Conservation (phyloP, 352 stramenopile genomes). For the Pythium oligandrum region DNA sequence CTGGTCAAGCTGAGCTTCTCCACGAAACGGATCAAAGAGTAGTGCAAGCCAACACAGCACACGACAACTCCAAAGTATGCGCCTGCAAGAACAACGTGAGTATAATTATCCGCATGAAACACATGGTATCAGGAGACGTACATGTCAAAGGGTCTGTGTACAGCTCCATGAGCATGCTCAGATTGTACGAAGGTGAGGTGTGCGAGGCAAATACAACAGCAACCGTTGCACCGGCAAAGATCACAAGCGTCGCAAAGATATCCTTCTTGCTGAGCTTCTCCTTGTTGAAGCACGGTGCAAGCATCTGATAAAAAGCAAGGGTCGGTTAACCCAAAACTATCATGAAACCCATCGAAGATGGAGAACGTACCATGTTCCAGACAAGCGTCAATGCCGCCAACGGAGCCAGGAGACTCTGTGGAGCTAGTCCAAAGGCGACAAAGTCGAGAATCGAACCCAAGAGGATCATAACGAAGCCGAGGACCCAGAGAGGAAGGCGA, state of each 20-base stretch:
- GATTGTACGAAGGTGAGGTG: slow-evolving; percentile 77
- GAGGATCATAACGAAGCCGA: slow-evolving; percentile 81
- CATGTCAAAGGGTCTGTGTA: slow-evolving; percentile 72
- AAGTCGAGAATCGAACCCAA: slow-evolving; percentile 88
- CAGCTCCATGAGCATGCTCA: slow-evolving; percentile 71
- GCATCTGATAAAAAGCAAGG: slow-evolving; percentile 33
- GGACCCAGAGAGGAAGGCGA: slow-evolving; percentile 73
- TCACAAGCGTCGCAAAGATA: slow-evolving; percentile 74
- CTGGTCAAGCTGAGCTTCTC: slow-evolving; percentile 67
- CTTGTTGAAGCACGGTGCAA: slow-evolving; percentile 85
- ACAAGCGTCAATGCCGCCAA: slow-evolving; percentile 88
- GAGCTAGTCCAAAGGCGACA: slow-evolving; percentile 86
- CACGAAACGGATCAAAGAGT: slow-evolving; percentile 59
- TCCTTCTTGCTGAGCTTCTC: slow-evolving; percentile 80
- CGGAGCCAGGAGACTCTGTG: slow-evolving; percentile 83
- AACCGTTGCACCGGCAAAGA: slow-evolving; percentile 79
- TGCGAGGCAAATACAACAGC: slow-evolving; percentile 82
- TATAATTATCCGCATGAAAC: too few relatives aligned
- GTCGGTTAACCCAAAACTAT: background rate
- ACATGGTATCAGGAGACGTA: slow-evolving; percentile 5
- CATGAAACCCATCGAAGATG: too few relatives aligned
- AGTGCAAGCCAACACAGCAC: slow-evolving; percentile 53
- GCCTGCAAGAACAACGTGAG: slow-evolving; percentile 12
- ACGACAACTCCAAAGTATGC: slow-evolving; percentile 50
- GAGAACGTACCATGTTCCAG: slow-evolving; percentile 79